Base-by-base conservation (phyloP, 768 basidiomycete species). In the Gloeostereum incarnatum region DNA sequence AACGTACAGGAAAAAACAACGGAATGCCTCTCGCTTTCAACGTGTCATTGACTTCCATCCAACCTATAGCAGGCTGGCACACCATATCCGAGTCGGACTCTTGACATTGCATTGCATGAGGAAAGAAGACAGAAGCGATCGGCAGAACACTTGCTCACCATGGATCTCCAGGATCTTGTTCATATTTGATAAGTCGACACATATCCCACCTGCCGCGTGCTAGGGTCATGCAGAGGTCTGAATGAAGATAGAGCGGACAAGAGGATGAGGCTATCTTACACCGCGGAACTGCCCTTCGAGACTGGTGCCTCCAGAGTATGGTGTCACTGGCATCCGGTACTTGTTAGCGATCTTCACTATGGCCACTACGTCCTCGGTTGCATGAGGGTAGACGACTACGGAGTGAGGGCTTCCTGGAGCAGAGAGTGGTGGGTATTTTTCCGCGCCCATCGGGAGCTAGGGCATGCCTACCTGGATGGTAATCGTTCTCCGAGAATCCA, bases 261-360 rank as follows among this genome's bases (percentile, higher is more conserved):
- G n/a, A n/a, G n/a, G n/a, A n/a, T n/a, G n/a, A n/a, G n/a, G n/a
- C n/a, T n/a, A 16, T 58, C 74, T 41, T 46, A 85, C 84, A 20
- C 74, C 76, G 25, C 70, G 62, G 45, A 71, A 78, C 44, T 88
- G 81, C 0, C 88, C 88, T 52, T 92, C 90, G 17, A 93, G 55
- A 49, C 73, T 78, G 0, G 90, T 93, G 1, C 80, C 90, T 7
- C 86, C 90, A 0, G 80, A 78, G 55, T 81, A 91, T 2, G 88
- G 73, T 1, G 73, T 75, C 16, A 93, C 57, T 0, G 91, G 91
- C 61, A 92, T 81, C 19, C 65, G 66, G 58, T 79, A 81, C 55
- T 79, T 79, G 27, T 67, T 70, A 2, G 90, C 83, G 32, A 85
- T 68, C 42, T 81, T 74, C 34, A 93, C 81, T 33, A 90, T 69